Evolutionary conservation across 2,329 filamentous ascomycete genomes (phyloP).

Genomic region (Botrytis fabae): DNA sequence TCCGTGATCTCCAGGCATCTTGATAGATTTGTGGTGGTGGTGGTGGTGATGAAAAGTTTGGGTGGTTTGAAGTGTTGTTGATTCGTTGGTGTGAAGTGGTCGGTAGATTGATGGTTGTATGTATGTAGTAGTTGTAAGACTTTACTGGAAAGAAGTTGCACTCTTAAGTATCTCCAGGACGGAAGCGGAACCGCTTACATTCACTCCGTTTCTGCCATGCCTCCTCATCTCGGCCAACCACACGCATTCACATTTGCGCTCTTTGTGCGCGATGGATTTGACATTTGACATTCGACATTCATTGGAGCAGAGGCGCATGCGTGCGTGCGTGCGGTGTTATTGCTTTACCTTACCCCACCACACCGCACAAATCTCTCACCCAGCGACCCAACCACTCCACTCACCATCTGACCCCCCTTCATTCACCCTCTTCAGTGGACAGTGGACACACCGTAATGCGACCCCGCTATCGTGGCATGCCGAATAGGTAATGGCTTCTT

Average conservation of each 20-base stretch:
- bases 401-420: background rate
- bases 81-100: background rate
- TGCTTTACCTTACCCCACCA: background rate
- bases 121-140: background rate
- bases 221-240: background rate
- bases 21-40: background rate
- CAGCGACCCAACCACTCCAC: no score
- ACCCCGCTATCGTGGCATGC: background rate
- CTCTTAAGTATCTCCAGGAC: slow-evolving; percentile 10
- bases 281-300: background rate
- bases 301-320: background rate
- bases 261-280: background rate
- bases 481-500: background rate
- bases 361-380: background rate
- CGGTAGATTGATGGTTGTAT: background rate
- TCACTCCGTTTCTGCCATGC: background rate
- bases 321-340: background rate
- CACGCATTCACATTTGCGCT: background rate
- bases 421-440: background rate
- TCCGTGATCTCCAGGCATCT: slow-evolving; percentile 2
- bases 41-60: background rate
- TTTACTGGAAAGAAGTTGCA: background rate
- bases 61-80: background rate
- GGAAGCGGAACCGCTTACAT: background rate
- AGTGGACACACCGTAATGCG: background rate